phyloP scores from a whole-genome alignment of 2,329 filamentous ascomycete species.

The Colletotrichum salicis region DNA sequence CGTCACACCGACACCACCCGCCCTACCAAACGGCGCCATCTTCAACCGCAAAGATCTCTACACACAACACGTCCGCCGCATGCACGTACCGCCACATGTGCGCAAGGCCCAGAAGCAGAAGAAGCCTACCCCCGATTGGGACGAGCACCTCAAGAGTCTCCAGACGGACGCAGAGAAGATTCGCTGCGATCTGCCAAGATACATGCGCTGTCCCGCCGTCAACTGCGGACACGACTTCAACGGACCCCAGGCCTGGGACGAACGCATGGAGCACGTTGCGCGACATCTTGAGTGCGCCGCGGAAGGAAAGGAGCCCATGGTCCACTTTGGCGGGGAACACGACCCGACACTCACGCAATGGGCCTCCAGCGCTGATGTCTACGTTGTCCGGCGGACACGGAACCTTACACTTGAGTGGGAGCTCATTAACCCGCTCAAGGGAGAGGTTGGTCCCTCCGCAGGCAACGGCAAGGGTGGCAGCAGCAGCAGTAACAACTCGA shows the following conservation, averaged over 20 bases:
- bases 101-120: conserved; percentile 52
- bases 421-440: conserved; percentile 45
- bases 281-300: conserved; percentile 75
- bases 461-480: conserved; percentile 33
- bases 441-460: conserved; percentile 28
- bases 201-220: conserved; percentile 69
- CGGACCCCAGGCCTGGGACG: conserved; percentile 77
- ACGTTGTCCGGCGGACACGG: conserved; percentile 45
- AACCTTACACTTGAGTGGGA: conserved; percentile 43
- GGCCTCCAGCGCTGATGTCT: conserved; percentile 50
- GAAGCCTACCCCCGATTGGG: conserved; percentile 52
- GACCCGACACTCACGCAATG: conserved; percentile 54
- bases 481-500: conserved; percentile 11
- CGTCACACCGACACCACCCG: conserved; percentile 21
- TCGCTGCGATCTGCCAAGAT: conserved; percentile 70
- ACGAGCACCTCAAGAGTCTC: conserved; percentile 65
- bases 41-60: conserved; percentile 96
- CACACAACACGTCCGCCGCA: conserved; percentile 86
- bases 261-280: conserved; percentile 88
- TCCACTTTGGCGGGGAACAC: conserved; percentile 51
- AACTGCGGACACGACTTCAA: conserved; percentile 71
- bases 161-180: conserved; percentile 68
- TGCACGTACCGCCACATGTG: conserved; percentile 72
- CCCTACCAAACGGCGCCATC: conserved; percentile 65
- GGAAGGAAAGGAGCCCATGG: conserved; percentile 41